These are phyloP conservation scores for Teunomyces stri DNA, from an alignment of 805 yeast species.

Conservation along the genomic window DNA sequence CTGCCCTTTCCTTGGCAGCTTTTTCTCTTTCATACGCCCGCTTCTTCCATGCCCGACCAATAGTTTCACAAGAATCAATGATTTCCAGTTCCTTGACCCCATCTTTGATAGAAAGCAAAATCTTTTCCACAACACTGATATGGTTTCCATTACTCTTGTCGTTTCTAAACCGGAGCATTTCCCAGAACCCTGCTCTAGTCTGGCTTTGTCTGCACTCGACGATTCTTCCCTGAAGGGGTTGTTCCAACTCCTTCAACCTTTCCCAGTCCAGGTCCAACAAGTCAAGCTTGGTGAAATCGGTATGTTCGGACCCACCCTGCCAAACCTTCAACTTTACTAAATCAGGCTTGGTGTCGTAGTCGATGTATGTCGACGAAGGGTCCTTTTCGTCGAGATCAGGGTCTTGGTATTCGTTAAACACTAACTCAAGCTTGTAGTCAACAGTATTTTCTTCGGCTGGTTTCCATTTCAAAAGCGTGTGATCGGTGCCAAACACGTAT, in stretches of 20 bases:
- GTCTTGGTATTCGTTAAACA: slow-evolving; percentile 59
- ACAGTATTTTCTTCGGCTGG: slow-evolving; percentile 94
- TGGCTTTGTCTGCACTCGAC: slow-evolving; percentile 77
- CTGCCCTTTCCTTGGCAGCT: slow-evolving; percentile 11
- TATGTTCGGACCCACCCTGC: slow-evolving; percentile 66
- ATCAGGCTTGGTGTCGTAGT: slow-evolving; percentile 78
- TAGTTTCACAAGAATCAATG: slow-evolving; percentile 51
- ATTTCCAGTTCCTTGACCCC: slow-evolving; percentile 81
- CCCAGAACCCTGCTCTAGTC: slow-evolving; percentile 66
- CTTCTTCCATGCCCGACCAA: slow-evolving; percentile 60
- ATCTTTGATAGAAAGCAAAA: slow-evolving; percentile 80
- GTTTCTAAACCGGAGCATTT: slow-evolving; percentile 83
- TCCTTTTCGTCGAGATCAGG: slow-evolving; percentile 63
- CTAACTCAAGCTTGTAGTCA: slow-evolving; percentile 73
- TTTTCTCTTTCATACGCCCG: slow-evolving; percentile 44
- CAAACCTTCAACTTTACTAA: slow-evolving; percentile 64
- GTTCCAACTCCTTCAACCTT: slow-evolving; percentile 58
- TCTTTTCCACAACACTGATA: slow-evolving; percentile 73
- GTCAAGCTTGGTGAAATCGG: slow-evolving; percentile 62
- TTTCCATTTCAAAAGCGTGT: slow-evolving; percentile 88
- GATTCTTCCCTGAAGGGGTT: slow-evolving; percentile 86
- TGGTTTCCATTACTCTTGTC: slow-evolving; percentile 91
- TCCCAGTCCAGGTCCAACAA: slow-evolving; percentile 80
- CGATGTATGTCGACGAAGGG: slow-evolving; percentile 68
- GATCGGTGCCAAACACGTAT: slow-evolving; percentile 85